phyloP scores from a whole-genome alignment of 768 basidiomycete species.

The Suillus paluster region DNA sequence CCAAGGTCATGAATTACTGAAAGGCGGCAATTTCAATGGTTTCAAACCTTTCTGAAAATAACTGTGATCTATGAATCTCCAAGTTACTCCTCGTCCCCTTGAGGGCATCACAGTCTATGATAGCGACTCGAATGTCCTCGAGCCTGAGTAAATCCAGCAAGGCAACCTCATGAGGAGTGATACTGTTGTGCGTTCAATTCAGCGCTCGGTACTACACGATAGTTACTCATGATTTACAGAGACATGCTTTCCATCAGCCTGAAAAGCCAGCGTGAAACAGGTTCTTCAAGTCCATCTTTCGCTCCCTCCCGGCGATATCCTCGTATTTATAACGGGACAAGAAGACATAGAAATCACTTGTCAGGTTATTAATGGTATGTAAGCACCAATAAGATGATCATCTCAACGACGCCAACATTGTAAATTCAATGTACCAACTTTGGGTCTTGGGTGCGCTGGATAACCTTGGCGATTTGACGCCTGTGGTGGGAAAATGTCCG shows the following conservation, averaged over 20 bases:
- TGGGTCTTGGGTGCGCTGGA: slow-evolving; percentile 98
- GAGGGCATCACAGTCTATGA: slow-evolving; percentile 79
- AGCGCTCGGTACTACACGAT: background rate
- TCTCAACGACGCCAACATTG: too few species aligned
- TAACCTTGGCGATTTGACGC: slow-evolving; percentile 96
- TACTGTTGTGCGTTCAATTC: slow-evolving; percentile 49
- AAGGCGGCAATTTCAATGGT: too few species aligned
- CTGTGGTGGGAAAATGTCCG: slow-evolving; percentile 93
- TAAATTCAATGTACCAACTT: slow-evolving; percentile 99
- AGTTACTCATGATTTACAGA: slow-evolving; percentile 43
- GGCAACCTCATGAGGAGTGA: slow-evolving; percentile 81
- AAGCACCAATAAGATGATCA: too few species aligned
- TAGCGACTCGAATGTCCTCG: slow-evolving; percentile 83
- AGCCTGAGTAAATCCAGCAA: slow-evolving; percentile 74
- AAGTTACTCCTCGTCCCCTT: slow-evolving; percentile 53
- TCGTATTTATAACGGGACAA: slow-evolving; percentile 99
- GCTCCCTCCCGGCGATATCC: slow-evolving; percentile 88
- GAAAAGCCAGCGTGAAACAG: slow-evolving; percentile 90
- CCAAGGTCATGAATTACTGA: too few species aligned
- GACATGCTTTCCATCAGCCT: slow-evolving; percentile 82
- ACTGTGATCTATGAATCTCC: too few species aligned
- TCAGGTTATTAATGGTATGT: slow-evolving; percentile 85
- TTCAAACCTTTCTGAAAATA: too few species aligned
- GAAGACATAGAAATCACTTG: slow-evolving; percentile 99
- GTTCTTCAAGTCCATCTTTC: slow-evolving; percentile 96